Evolutionary conservation across 1,139 yeast species (phyloP).

Genomic region (Zhuliangozyma blackwelliae): DNA sequence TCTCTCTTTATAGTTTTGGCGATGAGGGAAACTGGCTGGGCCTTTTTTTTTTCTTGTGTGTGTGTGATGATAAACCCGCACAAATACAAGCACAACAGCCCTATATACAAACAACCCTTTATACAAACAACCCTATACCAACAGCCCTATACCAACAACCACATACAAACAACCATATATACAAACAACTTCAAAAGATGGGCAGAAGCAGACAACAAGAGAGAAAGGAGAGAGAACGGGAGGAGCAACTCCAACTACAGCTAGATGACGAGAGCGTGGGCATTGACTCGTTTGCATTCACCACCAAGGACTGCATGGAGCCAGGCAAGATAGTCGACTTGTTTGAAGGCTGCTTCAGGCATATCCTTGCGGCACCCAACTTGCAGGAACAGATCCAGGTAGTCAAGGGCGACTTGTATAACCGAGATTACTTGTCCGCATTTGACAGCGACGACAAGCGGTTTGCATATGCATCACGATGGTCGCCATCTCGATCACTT

Average conservation of each 20-base stretch:
- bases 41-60: not conserved
- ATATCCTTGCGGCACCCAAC: slow-evolving; percentile 42
- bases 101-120: no score
- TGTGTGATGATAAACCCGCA: not conserved
- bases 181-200: slow-evolving; percentile 13
- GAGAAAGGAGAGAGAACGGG: slow-evolving; percentile 4
- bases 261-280: slow-evolving; percentile 6
- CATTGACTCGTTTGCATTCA: slow-evolving; percentile 27
- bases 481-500: slow-evolving; percentile 82
- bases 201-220: slow-evolving; percentile 12
- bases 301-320: slow-evolving; percentile 24
- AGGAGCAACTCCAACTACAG: slow-evolving; percentile 6
- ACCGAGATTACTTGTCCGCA: slow-evolving; percentile 67
- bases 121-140: no score
- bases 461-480: slow-evolving; percentile 73
- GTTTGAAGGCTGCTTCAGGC: slow-evolving; percentile 44
- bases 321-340: slow-evolving; percentile 44
- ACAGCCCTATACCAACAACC: no score
- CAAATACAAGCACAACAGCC: not conserved
- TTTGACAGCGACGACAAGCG: slow-evolving; percentile 62
- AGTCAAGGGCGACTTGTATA: slow-evolving; percentile 66
- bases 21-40: no score
- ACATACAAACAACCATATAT: no score
- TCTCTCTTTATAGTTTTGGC: not conserved
- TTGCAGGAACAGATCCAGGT: slow-evolving; percentile 50